Evolutionary conservation across 192 early-diverging fungal genomes (phyloP).

Genomic region (Coemansia erecta): DNA sequence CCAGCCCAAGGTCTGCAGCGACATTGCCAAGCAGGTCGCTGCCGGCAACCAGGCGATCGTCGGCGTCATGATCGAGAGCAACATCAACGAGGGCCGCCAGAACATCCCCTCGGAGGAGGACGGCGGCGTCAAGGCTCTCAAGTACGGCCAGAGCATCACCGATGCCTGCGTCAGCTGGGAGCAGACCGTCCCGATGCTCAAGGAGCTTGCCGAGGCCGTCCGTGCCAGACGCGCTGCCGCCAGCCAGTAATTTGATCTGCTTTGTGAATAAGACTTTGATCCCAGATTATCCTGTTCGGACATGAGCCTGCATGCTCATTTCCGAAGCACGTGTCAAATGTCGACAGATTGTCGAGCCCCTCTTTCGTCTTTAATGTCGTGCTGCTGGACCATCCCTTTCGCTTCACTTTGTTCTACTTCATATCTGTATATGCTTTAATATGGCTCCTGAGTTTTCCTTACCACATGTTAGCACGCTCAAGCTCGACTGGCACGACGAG

Average conservation of each 20-base stretch:
- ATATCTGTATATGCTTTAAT: not conserved
- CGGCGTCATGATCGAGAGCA: slow-evolving; percentile 95
- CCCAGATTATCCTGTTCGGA: no score
- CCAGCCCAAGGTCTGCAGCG: slow-evolving; percentile 72
- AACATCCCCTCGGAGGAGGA: slow-evolving; percentile 66
- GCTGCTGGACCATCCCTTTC: not conserved
- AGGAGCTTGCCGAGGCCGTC: slow-evolving; percentile 76
- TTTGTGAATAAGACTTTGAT: no score
- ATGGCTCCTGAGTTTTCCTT: slow-evolving; percentile 5
- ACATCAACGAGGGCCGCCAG: slow-evolving; percentile 86
- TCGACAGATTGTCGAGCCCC: no score
- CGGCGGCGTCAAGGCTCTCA: slow-evolving; percentile 61
- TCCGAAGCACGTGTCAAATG: not conserved
- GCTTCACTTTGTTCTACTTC: not conserved
- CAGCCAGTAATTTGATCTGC: not conserved
- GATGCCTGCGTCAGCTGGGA: slow-evolving; percentile 92
- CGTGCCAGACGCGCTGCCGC: slow-evolving; percentile 53
- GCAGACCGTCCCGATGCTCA: slow-evolving; percentile 74
- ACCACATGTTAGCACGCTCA: slow-evolving; percentile 9
- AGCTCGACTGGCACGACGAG: slow-evolving; percentile 23
- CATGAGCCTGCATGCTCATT: not conserved
- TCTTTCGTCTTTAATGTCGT: no score
- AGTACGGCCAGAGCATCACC: slow-evolving; percentile 89
- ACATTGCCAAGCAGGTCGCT: slow-evolving; percentile 72
- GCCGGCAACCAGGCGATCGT: slow-evolving; percentile 63